These are phyloP conservation scores for Talaromyces thailandensis DNA, from an alignment of 495 filamentous ascomycete species.

Conservation along the genomic window DNA sequence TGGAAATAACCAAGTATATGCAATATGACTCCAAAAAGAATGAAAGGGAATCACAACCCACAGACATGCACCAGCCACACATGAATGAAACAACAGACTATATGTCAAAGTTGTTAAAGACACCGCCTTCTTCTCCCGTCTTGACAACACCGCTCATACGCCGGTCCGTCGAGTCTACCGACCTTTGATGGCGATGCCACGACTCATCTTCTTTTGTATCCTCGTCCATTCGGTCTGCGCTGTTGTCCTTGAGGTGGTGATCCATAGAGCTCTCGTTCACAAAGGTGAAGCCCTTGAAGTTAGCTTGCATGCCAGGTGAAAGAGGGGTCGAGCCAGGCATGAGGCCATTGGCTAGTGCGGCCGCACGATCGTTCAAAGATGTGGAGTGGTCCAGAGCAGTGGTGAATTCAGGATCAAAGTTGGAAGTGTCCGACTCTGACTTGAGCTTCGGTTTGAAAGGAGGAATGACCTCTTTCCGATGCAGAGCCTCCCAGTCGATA, in stretches of 20 bases:
- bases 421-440: constrained; percentile 89
- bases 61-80: constrained; percentile 30
- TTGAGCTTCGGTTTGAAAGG: constrained; percentile 97
- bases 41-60: constrained; percentile 13
- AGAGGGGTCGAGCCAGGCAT: constrained; percentile 80
- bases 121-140: constrained; percentile 52
- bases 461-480: constrained; percentile 86
- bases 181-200: constrained; percentile 29
- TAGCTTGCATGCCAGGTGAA: constrained; percentile 90
- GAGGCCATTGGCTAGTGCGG: constrained; percentile 61
- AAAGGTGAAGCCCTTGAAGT: constrained; percentile 97
- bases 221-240: constrained; percentile 61
- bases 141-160: constrained; percentile 69
- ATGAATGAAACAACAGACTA: constrained; percentile 22
- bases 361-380: constrained; percentile 82
- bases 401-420: constrained; percentile 98
- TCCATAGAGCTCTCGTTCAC: constrained; percentile 96
- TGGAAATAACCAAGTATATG: constrained; percentile 6
- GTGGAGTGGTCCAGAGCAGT: constrained; percentile 79
- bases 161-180: constrained; percentile 36
- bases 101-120: constrained; percentile 73
- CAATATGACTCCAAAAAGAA: constrained; percentile 4
- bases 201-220: constrained; percentile 49
- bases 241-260: constrained; percentile 63
- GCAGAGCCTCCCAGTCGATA: constrained; percentile 80